Percentiles rank a stretch among this genome's conserved stretches.
These are phyloP conservation scores for Starmerella stellata DNA, from an alignment of 805 yeast genomes.

Conservation along the genomic window DNA sequence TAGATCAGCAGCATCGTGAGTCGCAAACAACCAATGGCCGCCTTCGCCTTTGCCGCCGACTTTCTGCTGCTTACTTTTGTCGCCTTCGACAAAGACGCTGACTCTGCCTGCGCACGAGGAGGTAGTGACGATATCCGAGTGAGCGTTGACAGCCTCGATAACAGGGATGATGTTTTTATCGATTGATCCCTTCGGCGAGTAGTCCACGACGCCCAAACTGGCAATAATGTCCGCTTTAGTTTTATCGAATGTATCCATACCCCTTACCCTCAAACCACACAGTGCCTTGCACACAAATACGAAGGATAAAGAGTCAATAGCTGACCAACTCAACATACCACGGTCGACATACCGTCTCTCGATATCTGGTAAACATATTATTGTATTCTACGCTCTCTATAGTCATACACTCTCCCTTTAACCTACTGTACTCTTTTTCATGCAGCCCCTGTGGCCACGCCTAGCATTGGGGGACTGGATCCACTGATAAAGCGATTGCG, in stretches of 20 bases:
- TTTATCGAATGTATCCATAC: constrained; percentile 6
- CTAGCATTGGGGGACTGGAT: no score
- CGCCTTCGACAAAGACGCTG: constrained; percentile 64
- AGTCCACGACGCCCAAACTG: constrained; percentile 21
- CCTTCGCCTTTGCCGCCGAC: constrained; percentile 75
- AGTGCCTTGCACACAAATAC: no score
- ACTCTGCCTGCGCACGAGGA: constrained; percentile 80
- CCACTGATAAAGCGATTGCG: no score
- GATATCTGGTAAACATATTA: no score
- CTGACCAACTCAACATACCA: no score
- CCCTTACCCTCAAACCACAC: no score
- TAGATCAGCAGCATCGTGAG: constrained; percentile 41
- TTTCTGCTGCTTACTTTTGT: constrained; percentile 24
- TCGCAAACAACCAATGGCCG: constrained; percentile 68
- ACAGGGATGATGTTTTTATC: constrained; percentile 59
- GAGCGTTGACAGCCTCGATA: constrained; percentile 45
- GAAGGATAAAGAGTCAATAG: no score
- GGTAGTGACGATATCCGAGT: constrained; percentile 58
- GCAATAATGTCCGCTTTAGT: constrained; percentile 16
- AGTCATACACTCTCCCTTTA: no score
- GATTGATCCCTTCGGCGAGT: constrained; percentile 77
- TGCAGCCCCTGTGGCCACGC: no score
- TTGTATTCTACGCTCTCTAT: no score
- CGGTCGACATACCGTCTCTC: no score
- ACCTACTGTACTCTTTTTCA: no score